Conservation (phyloP, 2,329 filamentous ascomycete species). For the Stagonosporopsis chrysanthemi region DNA sequence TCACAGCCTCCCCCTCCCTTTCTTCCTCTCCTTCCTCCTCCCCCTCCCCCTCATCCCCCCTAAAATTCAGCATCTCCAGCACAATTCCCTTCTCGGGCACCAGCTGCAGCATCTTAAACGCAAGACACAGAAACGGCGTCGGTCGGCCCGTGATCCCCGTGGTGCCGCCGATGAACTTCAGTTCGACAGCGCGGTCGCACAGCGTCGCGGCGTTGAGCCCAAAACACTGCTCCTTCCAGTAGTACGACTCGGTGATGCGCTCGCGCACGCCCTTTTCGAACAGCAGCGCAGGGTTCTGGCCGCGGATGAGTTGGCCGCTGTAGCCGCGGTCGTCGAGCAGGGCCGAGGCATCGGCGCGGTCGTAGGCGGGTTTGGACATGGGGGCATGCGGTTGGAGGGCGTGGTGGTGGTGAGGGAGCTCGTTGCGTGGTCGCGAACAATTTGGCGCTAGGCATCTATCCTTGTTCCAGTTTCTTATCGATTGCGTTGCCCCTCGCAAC, state of each 20-base stretch:
- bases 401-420: constrained; percentile 1
- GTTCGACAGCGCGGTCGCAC: constrained; percentile 86
- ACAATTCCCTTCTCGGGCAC: constrained; percentile 81
- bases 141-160: constrained; percentile 85
- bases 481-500: constrained; percentile 21
- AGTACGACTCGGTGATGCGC: constrained; percentile 93
- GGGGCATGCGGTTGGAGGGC: neutral
- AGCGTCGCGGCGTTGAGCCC: constrained; percentile 83
- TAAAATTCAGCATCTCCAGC: constrained; percentile 76
- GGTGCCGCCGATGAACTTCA: constrained; percentile 86
- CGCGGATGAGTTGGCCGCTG: constrained; percentile 77
- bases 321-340: constrained; percentile 92
- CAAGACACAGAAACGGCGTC: constrained; percentile 90
- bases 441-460: constrained; percentile 18
- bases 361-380: constrained; percentile 55
- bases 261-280: constrained; percentile 96
- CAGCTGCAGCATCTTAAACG: constrained; percentile 92
- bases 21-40: constrained; percentile 20
- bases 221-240: constrained; percentile 99
- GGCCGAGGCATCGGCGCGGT: constrained; percentile 78
- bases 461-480: constrained; percentile 31
- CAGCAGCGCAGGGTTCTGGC: constrained; percentile 92
- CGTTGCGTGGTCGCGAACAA: constrained; percentile 21
- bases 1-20: neutral
- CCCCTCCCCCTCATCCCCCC: constrained; percentile 33